phyloP scores from a whole-genome alignment of 73 alveolate genomes.

The Paramecium pentaurelia region DNA sequence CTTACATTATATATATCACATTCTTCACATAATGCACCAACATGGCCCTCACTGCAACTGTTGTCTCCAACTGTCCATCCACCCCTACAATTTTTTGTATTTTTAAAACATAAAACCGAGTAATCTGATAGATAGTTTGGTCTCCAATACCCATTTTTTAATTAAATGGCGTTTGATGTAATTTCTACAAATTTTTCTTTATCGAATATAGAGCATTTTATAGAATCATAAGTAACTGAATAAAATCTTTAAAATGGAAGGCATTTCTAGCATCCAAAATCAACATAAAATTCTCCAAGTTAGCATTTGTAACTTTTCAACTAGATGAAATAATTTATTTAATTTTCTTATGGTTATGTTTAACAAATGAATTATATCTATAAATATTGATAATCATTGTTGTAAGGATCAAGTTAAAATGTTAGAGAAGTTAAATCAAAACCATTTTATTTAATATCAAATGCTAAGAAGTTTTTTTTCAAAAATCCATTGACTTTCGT shows the following conservation, averaged over 20 bases:
- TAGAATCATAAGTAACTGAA: not conserved
- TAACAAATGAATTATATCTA: not conserved
- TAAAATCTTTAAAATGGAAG: not conserved
- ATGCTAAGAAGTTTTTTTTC: not conserved
- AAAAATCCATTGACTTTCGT: not conserved
- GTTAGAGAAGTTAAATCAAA: not conserved
- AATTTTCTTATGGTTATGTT: not conserved
- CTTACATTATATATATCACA: not conserved
- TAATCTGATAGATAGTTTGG: not conserved
- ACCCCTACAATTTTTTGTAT: not conserved
- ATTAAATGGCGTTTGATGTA: not conserved
- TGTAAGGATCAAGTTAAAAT: not conserved
- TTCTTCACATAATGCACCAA: constrained; percentile 10
- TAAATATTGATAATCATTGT: not conserved
- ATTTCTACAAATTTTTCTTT: not conserved
- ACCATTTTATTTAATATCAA: not conserved
- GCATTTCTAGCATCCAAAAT: not conserved
- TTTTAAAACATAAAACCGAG: not conserved
- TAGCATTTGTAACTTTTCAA: not conserved
- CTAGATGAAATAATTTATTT: not conserved
- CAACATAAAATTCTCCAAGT: not conserved
- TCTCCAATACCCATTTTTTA: not conserved
- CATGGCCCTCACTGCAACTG: not conserved
- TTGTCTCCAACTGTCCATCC: not conserved
- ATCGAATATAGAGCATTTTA: not conserved